Percentiles rank a stretch among this genome's conserved stretches.
Conservation (phyloP, 345 rosid genomes). For the Noccaea caerulescens region DNA sequence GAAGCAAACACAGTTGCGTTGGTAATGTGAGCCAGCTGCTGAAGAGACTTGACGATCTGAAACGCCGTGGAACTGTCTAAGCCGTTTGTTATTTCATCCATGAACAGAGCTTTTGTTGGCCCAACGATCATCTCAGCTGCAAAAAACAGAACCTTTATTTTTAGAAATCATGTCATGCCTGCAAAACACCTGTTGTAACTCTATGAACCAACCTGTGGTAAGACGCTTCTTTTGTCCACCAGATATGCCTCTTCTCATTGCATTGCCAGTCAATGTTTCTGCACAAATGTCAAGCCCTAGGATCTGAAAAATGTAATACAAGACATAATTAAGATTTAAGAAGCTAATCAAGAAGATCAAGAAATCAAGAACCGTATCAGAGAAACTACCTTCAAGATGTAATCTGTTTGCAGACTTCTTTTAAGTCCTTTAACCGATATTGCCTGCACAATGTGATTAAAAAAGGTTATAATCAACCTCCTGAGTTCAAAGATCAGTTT, state of each 20-base stretch:
- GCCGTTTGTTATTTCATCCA: constrained; percentile 84
- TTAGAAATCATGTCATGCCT: constrained; percentile 10
- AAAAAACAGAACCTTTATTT: neutral
- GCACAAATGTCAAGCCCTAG: constrained; percentile 75
- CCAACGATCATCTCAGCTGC: constrained; percentile 79
- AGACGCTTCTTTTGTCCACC: constrained; percentile 87
- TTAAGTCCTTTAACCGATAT: constrained; percentile 67
- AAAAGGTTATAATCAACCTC: constrained; percentile 3
- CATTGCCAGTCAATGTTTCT: constrained; percentile 73
- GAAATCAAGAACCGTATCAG: neutral
- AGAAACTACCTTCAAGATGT: constrained; percentile 64
- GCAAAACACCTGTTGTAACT: too few relatives aligned
- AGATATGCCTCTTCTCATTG: constrained; percentile 77
- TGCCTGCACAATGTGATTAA: constrained; percentile 51
- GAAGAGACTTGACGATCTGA: constrained; percentile 73
- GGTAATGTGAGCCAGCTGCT: constrained; percentile 61
- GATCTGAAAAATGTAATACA: constrained; percentile 50
- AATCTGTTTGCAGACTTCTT: constrained; percentile 70
- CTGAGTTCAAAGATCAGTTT: neutral
- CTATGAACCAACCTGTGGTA: constrained; percentile 60
- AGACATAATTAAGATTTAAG: neutral
- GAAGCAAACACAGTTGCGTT: constrained; percentile 67
- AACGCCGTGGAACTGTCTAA: constrained; percentile 81
- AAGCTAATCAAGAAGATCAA: neutral
- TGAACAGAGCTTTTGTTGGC: constrained; percentile 57